These are phyloP conservation scores for Tetraselmis striata DNA, from an alignment of 139 green algal genomes.

Conservation along the genomic window DNA sequence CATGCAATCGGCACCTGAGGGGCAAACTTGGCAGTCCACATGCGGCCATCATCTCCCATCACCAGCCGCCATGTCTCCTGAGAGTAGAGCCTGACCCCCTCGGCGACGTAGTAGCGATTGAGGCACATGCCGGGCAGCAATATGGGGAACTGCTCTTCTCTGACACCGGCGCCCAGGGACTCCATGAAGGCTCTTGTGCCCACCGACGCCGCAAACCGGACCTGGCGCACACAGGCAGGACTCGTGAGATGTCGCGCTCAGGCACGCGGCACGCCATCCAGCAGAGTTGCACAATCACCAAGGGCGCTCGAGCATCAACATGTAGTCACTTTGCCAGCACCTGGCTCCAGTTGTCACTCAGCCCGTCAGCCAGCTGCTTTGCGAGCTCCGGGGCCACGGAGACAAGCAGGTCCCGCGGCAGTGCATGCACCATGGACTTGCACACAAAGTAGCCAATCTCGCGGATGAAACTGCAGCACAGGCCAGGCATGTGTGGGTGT, in stretches of 20 bases:
- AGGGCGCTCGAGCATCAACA: no score
- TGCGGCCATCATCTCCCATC: slow-evolving; percentile 54
- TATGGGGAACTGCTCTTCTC: slow-evolving; percentile 35
- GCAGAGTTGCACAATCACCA: neutral
- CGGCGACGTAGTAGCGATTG: slow-evolving; percentile 90
- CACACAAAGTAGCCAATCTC: slow-evolving; percentile 69
- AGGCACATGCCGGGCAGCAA: slow-evolving; percentile 83
- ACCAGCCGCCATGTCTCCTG: slow-evolving; percentile 77
- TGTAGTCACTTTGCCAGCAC: no score
- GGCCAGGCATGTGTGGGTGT: no score
- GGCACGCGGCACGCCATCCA: neutral
- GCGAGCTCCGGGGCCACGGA: slow-evolving; percentile 19
- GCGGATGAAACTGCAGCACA: slow-evolving; percentile 78
- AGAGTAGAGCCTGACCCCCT: slow-evolving; percentile 79
- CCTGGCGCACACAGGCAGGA: no score
- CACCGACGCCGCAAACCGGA: slow-evolving; percentile 69
- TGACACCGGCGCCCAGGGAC: slow-evolving; percentile 5
- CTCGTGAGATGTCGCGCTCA: no score
- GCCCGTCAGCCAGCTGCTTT: slow-evolving; percentile 48
- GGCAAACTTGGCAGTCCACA: slow-evolving; percentile 38
- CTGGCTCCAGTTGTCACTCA: slow-evolving; percentile 91
- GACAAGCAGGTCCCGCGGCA: slow-evolving; percentile 19
- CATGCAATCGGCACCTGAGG: no score
- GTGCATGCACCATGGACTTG: slow-evolving; percentile 16
- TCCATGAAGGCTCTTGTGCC: slow-evolving; percentile 64